Base-by-base conservation (phyloP, 805 yeast species). In the Maudiozyma barnettii region DNA sequence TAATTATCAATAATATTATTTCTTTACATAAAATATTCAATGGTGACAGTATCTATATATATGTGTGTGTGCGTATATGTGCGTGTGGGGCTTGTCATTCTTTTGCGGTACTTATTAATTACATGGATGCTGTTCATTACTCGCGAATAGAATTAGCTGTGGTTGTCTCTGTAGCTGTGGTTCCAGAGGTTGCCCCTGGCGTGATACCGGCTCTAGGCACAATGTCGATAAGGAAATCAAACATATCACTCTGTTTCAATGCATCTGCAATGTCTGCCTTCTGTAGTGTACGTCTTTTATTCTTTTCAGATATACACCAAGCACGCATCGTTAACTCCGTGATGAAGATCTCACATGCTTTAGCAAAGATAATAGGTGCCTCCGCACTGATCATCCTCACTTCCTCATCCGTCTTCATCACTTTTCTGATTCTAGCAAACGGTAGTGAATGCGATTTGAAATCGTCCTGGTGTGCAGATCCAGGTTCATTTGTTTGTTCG, bases 281-380 rank as follows among this genome's bases (percentile, higher is more conserved):
- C 64, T 93, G 99, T 49, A 93, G 70, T 5, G 99, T 93, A 51
- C 99, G 71, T 54, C 99, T 77, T 63, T 93, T 93, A 69, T 87
- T 87, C 59, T 88, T 96, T 65, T 93, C 98, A 2, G 98, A 96
- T 58, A 90, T 96, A 51, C 93, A 88, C 99, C 99, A 93, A 7
- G 99, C 97, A 49, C 99, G 75, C 96, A 93, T 90, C 13, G 99
- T 90, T 47, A 93, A 71, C 64, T 93, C 99, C 0, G 99, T 90
- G 56, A 93, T 91, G 67, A 93, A 93, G 33, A 93, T 82, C 63
- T 93, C 99, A 67, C 99, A 93, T 1, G 98, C 98, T 65, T 93
- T 93, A 42, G 99, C 98, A 70, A 93, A 93, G 50, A 93, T 68
- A 31, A 93, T 89, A 2, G 99, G 99, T 0, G 98, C 98, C 68